Evolutionary conservation across 805 yeast genomes (phyloP).

Genomic region (Wickerhamomyces strasburgensis): DNA sequence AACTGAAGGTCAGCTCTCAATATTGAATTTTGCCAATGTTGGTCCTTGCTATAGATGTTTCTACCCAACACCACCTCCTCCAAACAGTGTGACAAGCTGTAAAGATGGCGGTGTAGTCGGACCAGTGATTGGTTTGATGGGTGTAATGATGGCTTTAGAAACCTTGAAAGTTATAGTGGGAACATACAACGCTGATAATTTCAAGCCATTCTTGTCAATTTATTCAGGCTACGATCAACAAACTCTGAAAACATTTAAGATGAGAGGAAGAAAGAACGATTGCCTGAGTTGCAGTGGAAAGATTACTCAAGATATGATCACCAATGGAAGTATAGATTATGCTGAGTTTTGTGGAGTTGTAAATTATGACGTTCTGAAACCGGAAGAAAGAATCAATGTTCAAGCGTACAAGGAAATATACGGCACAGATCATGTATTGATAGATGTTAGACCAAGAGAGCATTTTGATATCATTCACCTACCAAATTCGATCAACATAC

Average conservation of each 20-base stretch:
- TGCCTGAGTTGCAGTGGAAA: slow-evolving; percentile 61
- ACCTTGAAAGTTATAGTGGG: slow-evolving; percentile 68
- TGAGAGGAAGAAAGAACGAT: slow-evolving; percentile 58
- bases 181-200: slow-evolving; percentile 44
- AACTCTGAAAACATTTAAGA: slow-evolving; percentile 65
- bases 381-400: slow-evolving; percentile 43
- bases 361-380: slow-evolving; percentile 39
- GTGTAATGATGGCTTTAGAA: slow-evolving; percentile 85
- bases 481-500: slow-evolving; percentile 56
- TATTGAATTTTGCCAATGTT: slow-evolving; percentile 55
- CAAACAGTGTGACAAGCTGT: slow-evolving; percentile 77
- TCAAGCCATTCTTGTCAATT: slow-evolving; percentile 63
- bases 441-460: slow-evolving; percentile 80
- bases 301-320: slow-evolving; percentile 44
- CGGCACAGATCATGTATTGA: slow-evolving; percentile 27
- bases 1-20: slow-evolving; percentile 84
- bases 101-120: slow-evolving; percentile 94
- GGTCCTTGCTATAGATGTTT: slow-evolving; percentile 97
- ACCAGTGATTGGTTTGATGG: slow-evolving; percentile 92
- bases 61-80: slow-evolving; percentile 86
- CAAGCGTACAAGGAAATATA: slow-evolving; percentile 28
- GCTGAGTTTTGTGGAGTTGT: slow-evolving; percentile 68
- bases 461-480: slow-evolving; percentile 69
- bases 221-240: slow-evolving; percentile 67
- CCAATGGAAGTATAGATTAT: slow-evolving; percentile 51